Percentiles rank a stretch among this genome's conserved stretches.
phyloP scores from a whole-genome alignment of 148 eudicot genomes.

The Rhododendron simsii region DNA sequence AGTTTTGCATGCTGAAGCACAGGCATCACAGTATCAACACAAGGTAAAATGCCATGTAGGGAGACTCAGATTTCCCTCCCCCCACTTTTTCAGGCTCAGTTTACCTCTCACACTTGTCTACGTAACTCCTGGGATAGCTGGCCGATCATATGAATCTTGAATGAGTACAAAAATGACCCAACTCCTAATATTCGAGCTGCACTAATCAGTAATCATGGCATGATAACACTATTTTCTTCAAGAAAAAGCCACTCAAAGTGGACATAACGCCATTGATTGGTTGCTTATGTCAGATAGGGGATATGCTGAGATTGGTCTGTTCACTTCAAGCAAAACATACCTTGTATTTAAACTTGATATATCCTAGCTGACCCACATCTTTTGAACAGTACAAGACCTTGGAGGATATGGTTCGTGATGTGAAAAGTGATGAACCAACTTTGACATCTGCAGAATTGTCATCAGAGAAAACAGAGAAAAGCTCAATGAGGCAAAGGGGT shows the following conservation, averaged over 20 bases:
- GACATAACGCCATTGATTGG: not conserved
- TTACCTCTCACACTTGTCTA: not conserved
- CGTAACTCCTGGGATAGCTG: not conserved
- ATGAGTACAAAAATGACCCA: not conserved
- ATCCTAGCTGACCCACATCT: constrained; percentile 1
- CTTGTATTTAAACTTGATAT: not conserved
- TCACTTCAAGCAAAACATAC: not conserved
- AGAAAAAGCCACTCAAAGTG: not conserved
- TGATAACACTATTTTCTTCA: not conserved
- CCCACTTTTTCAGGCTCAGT: not conserved
- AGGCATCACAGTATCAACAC: constrained; percentile 62
- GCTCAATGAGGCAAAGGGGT: constrained; percentile 43
- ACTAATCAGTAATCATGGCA: not conserved
- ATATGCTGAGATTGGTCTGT: not conserved
- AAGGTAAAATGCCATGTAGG: constrained; percentile 34
- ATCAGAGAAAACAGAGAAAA: constrained; percentile 40
- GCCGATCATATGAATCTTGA: not conserved
- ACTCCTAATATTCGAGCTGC: not conserved
- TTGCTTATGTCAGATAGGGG: not conserved
- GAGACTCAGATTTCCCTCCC: not conserved
- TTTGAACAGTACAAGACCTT: constrained; percentile 50
- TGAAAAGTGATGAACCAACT: constrained; percentile 34
- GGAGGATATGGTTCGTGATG: constrained; percentile 48
- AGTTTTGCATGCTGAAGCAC: constrained; percentile 62
- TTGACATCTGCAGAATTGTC: constrained; percentile 18